These are phyloP conservation scores for Pisolithus sp. DNA, from an alignment of 768 basidiomycete genomes.

Conservation along the genomic window DNA sequence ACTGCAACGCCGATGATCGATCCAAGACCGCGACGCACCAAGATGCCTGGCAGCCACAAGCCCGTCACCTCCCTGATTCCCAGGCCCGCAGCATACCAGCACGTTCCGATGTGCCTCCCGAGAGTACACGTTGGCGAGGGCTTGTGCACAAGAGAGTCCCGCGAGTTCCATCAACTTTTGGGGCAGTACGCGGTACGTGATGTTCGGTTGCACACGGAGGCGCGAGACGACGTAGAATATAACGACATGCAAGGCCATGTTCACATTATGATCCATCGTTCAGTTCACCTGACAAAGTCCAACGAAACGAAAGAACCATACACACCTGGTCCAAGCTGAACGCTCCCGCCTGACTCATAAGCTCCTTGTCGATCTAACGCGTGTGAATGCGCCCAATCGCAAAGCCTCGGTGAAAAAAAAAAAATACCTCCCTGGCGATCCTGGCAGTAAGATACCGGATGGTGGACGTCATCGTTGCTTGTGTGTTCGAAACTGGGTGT, in stretches of 20 bases:
- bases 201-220: too few species aligned
- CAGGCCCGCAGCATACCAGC: slow-evolving; percentile 94
- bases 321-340: slow-evolving; percentile 90
- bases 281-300: background rate
- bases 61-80: slow-evolving; percentile 97
- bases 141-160: slow-evolving; percentile 88
- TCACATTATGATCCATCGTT: too few species aligned
- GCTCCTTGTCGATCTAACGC: slow-evolving; percentile 82
- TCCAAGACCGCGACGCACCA: slow-evolving; percentile 36
- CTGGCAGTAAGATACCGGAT: slow-evolving; percentile 63
- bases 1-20: background rate
- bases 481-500: too few species aligned
- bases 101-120: slow-evolving; percentile 66
- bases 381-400: background rate
- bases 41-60: slow-evolving; percentile 94
- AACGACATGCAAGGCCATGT: too few species aligned
- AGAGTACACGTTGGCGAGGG: slow-evolving; percentile 70
- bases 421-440: slow-evolving; percentile 66
- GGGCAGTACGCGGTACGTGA: background rate
- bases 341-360: slow-evolving; percentile 83
- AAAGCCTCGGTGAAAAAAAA: background rate
- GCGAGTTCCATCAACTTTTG: slow-evolving; percentile 91
- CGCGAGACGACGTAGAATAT: too few species aligned
- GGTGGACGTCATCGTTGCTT: slow-evolving; percentile 14
- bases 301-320: background rate